Evolutionary conservation across 1,284 basidiomycete species (phyloP), one percentile per base, ranked within the genome.

Genomic region (Gomphus bonarii): DNA sequence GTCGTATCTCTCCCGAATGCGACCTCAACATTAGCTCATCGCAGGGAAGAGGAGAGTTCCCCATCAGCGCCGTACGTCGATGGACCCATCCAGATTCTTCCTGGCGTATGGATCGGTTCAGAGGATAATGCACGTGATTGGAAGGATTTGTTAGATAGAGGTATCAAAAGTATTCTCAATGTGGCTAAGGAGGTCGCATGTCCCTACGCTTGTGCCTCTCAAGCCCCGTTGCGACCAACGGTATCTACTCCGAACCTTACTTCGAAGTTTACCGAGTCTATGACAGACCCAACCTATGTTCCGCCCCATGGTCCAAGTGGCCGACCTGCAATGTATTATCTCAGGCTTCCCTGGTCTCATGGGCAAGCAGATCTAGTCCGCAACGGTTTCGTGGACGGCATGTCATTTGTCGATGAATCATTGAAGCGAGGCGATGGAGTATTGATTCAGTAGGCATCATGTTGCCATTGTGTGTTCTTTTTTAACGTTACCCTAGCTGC

Each of bases 341-440:
- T 93, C 69, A 95, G 97, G 71, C 79, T 97, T 30, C 81, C 82
- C 53, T 97, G 95, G 95, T 94, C 91, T 36, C 95, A 98, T 70
- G 92, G 91, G 28, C 90, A 95, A 71, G 77, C 85, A 58, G 88
- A 95, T 64, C 81, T 98, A 52, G 90, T 94, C 60, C 67, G 82
- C 47, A 69, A 76, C 62, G 88, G 88, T 35, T 92, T 94, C 70
- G 82, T 83, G 62, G 77, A 79, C 18, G 89, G 86, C 1, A 88
- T 95, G 76, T 69, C 78, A 16, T 95, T 92, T 66, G 79, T 89
- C 60, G 93, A 95, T 68, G 76, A 78, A 40, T 85, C 88, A 49
- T 70, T 91, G 51, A 75, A 79, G 58, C 80, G 83, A 60, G 82
- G 83, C 52, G 84, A 88, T 55, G 88, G 88, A 61, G 82, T 94